Conservation (phyloP, 192 early-diverging fungal species). For the Cladochytrium replicatum region DNA sequence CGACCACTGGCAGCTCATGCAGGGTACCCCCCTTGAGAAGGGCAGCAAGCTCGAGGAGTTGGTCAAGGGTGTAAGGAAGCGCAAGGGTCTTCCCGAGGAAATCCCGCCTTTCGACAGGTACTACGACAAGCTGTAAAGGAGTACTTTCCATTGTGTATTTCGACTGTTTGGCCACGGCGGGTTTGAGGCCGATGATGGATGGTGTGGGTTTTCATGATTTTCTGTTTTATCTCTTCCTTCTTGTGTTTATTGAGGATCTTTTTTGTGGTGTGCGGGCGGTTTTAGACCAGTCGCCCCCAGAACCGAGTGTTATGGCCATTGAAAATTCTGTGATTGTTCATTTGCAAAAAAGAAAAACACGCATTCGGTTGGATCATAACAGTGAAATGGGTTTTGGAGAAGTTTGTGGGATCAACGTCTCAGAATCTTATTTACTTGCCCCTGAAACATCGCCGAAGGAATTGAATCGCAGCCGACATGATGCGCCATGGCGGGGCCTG, state of each 20-base stretch:
- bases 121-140: constrained; percentile 71
- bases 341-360: too few relatives aligned
- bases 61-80: constrained; percentile 55
- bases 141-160: too few relatives aligned
- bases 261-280: too few relatives aligned
- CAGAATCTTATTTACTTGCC: constrained; percentile 57
- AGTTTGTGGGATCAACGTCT: constrained; percentile 62
- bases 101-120: constrained; percentile 52
- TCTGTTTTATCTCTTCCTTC: too few relatives aligned
- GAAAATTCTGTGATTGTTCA: too few relatives aligned
- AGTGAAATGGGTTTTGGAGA: constrained; percentile 48
- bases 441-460: constrained; percentile 65
- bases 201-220: too few relatives aligned
- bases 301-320: too few relatives aligned
- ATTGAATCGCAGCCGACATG: constrained; percentile 59
- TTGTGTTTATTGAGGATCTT: too few relatives aligned
- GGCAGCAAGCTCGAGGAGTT: constrained; percentile 64
- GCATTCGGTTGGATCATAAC: too few relatives aligned
- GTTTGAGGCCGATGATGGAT: too few relatives aligned
- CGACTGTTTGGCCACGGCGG: too few relatives aligned
- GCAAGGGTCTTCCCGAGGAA: constrained; percentile 71
- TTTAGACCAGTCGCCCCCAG: too few relatives aligned
- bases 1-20: constrained; percentile 75
- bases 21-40: constrained; percentile 45
- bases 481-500: constrained; percentile 56